phyloP scores from a whole-genome alignment of 208 protist genomes.

The Leishmania tropica region DNA sequence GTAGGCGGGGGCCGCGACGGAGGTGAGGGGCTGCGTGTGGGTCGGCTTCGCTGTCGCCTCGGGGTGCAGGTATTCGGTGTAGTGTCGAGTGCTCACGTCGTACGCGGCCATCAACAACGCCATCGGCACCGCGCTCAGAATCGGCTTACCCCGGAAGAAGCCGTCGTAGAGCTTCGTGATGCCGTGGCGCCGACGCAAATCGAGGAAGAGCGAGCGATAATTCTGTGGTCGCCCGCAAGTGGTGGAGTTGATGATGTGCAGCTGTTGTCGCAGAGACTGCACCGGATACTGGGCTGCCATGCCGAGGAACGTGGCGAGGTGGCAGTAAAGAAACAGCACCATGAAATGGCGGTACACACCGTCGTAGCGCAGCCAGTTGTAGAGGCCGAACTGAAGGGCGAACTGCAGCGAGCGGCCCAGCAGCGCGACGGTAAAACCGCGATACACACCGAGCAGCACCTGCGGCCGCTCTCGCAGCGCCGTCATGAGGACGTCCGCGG shows the following conservation, averaged over 20 bases:
- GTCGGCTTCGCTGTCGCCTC: constrained; percentile 32
- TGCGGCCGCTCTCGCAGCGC: constrained; percentile 56
- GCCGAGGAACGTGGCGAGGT: constrained; percentile 57
- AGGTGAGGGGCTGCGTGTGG: constrained; percentile 56
- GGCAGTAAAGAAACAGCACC: constrained; percentile 80
- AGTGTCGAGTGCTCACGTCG: constrained; percentile 58
- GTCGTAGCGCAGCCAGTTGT: constrained; percentile 78
- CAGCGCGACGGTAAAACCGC: constrained; percentile 45
- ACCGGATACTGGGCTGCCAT: constrained; percentile 67
- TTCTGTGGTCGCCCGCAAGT: constrained; percentile 34
- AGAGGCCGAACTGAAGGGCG: constrained; percentile 72
- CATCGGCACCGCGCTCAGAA: constrained; percentile 67
- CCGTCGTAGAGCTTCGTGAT: constrained; percentile 85
- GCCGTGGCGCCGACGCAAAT: constrained; percentile 68
- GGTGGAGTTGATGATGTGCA: constrained; percentile 49
- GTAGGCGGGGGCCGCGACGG: constrained; percentile 27
- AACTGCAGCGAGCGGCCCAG: constrained; percentile 45
- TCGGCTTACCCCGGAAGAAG: constrained; percentile 69
- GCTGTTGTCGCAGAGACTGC: constrained; percentile 65
- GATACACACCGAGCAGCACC: constrained; percentile 63
- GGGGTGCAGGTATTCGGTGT: constrained; percentile 72
- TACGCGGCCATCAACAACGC: constrained; percentile 75
- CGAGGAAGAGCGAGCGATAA: constrained; percentile 62
- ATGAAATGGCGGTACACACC: constrained; percentile 60
- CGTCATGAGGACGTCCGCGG: constrained; percentile 62